Percentiles rank a stretch among this genome's conserved stretches.
phyloP scores from a whole-genome alignment of 805 yeast genomes.

The Saturnispora diversa region DNA sequence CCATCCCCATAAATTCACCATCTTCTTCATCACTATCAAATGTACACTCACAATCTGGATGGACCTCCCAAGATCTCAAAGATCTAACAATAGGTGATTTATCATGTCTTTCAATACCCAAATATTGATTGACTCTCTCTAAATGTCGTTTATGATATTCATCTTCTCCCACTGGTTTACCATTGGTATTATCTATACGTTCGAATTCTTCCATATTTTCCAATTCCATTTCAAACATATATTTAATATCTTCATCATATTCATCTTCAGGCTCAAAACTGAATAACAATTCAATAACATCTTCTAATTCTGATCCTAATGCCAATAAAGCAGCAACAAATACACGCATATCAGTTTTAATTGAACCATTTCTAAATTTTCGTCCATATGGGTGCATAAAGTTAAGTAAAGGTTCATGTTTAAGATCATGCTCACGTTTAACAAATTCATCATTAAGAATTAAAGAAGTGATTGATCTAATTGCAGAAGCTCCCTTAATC shows the following conservation, averaged over 20 bases:
- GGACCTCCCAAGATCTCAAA: slow-evolving; percentile 22
- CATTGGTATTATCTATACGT: slow-evolving; percentile 10
- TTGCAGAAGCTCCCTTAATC: slow-evolving; percentile 55
- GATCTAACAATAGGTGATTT: slow-evolving; percentile 5
- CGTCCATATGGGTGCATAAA: slow-evolving; percentile 65
- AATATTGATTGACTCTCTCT: slow-evolving; percentile 9
- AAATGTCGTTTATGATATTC: slow-evolving; percentile 10
- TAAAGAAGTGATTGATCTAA: slow-evolving; percentile 54
- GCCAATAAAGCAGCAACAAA: slow-evolving; percentile 50
- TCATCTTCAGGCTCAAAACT: slow-evolving; percentile 54
- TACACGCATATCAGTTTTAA: slow-evolving; percentile 49
- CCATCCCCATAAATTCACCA: slow-evolving; percentile 14
- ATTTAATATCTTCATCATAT: slow-evolving; percentile 52
- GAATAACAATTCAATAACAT: slow-evolving; percentile 45
- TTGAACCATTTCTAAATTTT: slow-evolving; percentile 50
- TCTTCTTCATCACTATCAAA: slow-evolving; percentile 20
- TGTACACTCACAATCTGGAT: slow-evolving; percentile 33
- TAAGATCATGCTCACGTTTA: slow-evolving; percentile 43
- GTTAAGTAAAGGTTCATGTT: slow-evolving; percentile 48
- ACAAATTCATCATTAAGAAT: slow-evolving; percentile 44
- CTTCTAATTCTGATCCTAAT: slow-evolving; percentile 38
- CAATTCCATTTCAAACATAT: slow-evolving; percentile 30
- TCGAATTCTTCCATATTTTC: slow-evolving; percentile 23
- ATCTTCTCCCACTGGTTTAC: slow-evolving; percentile 9
- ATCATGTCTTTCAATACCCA: slow-evolving; percentile 10